Percentiles rank a stretch among this genome's conserved stretches.
phyloP scores from a whole-genome alignment of 345 rosid genomes.

The Eucalyptus regnans region DNA sequence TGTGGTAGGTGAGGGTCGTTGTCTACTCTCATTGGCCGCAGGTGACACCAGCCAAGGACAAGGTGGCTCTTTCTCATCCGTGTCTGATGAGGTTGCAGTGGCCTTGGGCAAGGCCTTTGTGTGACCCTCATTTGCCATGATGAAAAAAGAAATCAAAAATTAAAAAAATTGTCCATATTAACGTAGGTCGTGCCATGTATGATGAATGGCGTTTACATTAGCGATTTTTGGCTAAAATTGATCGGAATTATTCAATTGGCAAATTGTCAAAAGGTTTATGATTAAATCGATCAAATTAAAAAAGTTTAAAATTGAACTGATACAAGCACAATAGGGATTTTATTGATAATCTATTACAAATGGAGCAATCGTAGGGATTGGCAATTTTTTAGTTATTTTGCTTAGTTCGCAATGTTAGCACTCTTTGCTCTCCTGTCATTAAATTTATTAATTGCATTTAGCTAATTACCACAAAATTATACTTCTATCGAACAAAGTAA shows the following conservation, averaged over 20 bases:
- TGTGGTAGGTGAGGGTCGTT: background rate
- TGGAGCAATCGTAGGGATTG: background rate
- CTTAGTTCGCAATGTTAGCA: background rate
- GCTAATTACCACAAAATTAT: background rate
- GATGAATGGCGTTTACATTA: accelerated
- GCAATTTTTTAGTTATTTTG: background rate
- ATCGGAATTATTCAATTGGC: accelerated
- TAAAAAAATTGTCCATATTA: background rate
- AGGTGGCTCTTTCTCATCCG: accelerated
- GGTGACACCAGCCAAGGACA: background rate
- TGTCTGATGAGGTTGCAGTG: accelerated
- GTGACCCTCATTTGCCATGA: background rate
- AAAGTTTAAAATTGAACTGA: accelerated
- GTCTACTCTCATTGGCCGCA: accelerated
- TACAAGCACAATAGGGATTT: background rate
- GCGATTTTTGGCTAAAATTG: accelerated
- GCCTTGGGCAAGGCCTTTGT: no score
- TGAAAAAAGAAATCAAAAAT: background rate
- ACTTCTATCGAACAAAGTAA: background rate
- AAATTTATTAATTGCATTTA: background rate
- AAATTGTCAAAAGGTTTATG: accelerated
- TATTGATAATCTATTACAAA: background rate
- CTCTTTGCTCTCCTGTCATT: background rate
- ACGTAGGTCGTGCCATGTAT: accelerated
- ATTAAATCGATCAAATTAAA: background rate